These are phyloP conservation scores for Teunomyces pallodes DNA, from an alignment of 805 yeast species.

Conservation along the genomic window DNA sequence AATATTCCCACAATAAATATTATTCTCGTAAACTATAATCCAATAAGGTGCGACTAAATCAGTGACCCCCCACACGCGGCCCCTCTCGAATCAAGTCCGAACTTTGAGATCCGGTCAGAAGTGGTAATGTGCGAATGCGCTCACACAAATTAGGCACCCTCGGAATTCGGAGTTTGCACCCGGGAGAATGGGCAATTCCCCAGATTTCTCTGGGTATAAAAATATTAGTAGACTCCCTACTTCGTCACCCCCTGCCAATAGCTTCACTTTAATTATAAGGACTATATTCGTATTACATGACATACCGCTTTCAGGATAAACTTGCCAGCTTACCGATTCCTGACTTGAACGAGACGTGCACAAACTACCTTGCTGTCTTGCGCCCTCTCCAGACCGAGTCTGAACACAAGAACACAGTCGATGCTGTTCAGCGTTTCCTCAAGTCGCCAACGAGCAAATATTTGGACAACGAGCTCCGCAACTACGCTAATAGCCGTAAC, in stretches of 20 bases:
- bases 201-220: constrained; percentile 3
- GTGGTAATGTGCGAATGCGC: background rate
- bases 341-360: constrained; percentile 62
- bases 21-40: background rate
- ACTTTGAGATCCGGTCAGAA: background rate
- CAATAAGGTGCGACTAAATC: background rate
- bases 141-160: background rate
- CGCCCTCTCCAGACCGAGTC: constrained; percentile 78
- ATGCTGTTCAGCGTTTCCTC: constrained; percentile 57
- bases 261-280: background rate
- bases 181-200: constrained; percentile 3
- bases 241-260: background rate
- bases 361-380: constrained; percentile 61
- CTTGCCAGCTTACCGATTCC: constrained; percentile 80
- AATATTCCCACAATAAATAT: background rate
- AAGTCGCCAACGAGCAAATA: constrained; percentile 48
- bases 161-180: constrained; percentile 5
- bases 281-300: constrained; percentile 9
- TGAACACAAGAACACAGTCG: constrained; percentile 61
- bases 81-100: background rate
- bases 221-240: background rate
- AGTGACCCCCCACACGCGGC: constrained; percentile 1
- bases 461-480: constrained; percentile 62
- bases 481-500: constrained; percentile 60
- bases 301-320: constrained; percentile 60